phyloP scores from a whole-genome alignment of 257 asterid genomes.

The Fraxinus cuspidata region DNA sequence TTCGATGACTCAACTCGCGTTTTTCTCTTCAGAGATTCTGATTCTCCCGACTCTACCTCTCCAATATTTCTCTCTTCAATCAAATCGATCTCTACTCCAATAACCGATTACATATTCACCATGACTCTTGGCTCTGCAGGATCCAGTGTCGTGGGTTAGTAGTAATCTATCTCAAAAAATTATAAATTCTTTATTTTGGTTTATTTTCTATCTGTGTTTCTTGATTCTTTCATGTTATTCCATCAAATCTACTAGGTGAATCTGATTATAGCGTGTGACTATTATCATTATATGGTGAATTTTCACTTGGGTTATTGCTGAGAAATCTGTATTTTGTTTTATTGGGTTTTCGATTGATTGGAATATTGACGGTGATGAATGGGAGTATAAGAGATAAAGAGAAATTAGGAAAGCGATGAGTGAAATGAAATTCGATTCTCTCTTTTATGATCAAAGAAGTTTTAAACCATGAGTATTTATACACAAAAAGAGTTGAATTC shows the following conservation, averaged over 20 bases:
- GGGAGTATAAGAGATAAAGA: neutral
- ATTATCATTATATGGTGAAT: neutral
- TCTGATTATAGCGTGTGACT: neutral
- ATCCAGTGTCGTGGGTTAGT: constrained; percentile 55
- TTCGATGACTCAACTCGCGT: neutral
- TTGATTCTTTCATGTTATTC: neutral
- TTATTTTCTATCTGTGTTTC: neutral
- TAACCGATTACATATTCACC: constrained; percentile 18
- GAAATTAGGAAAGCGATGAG: neutral
- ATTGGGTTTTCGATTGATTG: neutral
- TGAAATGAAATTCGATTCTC: neutral
- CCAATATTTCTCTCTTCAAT: constrained; percentile 7
- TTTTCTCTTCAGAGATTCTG: neutral
- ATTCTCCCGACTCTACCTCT: constrained; percentile 1
- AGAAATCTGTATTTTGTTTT: neutral
- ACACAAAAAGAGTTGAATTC: neutral
- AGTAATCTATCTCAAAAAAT: neutral
- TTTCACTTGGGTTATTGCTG: neutral
- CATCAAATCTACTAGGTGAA: neutral
- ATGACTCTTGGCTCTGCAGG: constrained; percentile 58
- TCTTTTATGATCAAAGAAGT: neutral
- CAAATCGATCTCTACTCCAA: constrained; percentile 28
- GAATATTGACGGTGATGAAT: neutral
- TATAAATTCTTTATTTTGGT: neutral
- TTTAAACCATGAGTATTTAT: neutral